Conservation (phyloP, 192 early-diverging fungal genomes). For the Podila epigama region DNA sequence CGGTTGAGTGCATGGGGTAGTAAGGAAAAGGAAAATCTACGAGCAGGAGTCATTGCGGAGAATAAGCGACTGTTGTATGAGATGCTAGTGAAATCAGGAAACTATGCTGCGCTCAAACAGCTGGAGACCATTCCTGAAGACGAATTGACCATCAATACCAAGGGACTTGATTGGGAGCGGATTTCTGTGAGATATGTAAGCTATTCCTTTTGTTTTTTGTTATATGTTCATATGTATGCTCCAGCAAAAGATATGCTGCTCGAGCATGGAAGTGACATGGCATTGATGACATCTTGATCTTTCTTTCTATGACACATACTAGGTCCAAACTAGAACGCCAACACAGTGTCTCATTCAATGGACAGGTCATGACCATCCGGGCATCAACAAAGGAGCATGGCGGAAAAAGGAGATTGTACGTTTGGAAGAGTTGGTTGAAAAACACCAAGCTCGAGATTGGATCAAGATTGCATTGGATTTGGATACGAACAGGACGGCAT, state of each 20-base stretch:
- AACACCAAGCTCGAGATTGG: constrained; percentile 66
- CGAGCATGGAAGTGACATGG: background rate
- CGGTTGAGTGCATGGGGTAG: constrained; percentile 3
- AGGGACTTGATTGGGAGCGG: constrained; percentile 36
- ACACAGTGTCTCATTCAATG: constrained; percentile 84
- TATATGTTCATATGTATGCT: background rate
- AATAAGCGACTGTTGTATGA: constrained; percentile 19
- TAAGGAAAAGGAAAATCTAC: constrained; percentile 10
- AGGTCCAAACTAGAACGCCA: constrained; percentile 66
- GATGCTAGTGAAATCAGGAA: constrained; percentile 1
- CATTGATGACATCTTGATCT: background rate
- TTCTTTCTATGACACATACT: constrained; percentile 27
- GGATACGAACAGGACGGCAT: constrained; percentile 70
- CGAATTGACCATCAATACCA: constrained; percentile 35
- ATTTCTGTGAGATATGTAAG: constrained; percentile 43
- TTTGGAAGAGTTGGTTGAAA: constrained; percentile 55
- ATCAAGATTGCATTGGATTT: constrained; percentile 68
- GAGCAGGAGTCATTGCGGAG: constrained; percentile 12
- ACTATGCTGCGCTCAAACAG: background rate
- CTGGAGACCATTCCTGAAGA: constrained; percentile 12
- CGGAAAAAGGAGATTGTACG: constrained; percentile 59
- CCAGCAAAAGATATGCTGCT: background rate
- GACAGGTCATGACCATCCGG: constrained; percentile 80
- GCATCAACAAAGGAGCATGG: constrained; percentile 78
- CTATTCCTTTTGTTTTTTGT: background rate